phyloP scores from a whole-genome alignment of 495 filamentous ascomycete genomes.

The Podospora conica region DNA sequence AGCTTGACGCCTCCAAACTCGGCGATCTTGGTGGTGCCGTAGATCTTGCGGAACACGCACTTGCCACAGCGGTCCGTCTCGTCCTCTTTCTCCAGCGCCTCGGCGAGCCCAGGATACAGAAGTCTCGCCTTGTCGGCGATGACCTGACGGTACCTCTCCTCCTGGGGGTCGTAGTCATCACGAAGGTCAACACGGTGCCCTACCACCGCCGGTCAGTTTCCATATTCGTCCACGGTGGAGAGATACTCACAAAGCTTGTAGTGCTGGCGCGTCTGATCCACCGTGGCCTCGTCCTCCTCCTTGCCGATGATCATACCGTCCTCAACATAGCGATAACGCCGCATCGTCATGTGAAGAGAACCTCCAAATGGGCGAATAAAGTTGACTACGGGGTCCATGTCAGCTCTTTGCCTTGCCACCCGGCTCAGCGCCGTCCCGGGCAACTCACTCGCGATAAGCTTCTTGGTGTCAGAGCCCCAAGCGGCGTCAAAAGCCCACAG shows the following conservation, averaged over 20 bases:
- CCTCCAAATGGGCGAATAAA: conserved; percentile 19
- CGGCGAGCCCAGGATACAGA: conserved; percentile 14
- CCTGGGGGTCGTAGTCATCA: neutral
- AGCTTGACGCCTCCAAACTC: neutral
- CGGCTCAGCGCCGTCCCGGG: too few relatives aligned
- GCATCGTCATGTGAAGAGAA: conserved; percentile 22
- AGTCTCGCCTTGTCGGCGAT: conserved; percentile 7
- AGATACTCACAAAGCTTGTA: conserved; percentile 18
- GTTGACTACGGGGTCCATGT: too few relatives aligned
- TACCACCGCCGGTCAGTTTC: too few relatives aligned
- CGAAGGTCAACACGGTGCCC: conserved; percentile 1
- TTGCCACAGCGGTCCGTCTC: neutral
- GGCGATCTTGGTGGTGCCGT: neutral
- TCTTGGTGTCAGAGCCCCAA: conserved; percentile 1
- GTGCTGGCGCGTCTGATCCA: conserved; percentile 10
- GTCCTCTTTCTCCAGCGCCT: conserved; percentile 6
- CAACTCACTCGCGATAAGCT: neutral
- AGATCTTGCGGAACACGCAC: neutral
- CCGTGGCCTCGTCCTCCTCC: conserved; percentile 14
- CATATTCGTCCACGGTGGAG: too few relatives aligned
- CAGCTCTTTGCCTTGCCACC: too few relatives aligned
- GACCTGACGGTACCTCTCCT: neutral
- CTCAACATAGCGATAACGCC: conserved; percentile 23
- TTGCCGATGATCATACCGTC: conserved; percentile 15
- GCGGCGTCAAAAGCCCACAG: conserved; percentile 19